Evolutionary conservation across 2,329 filamentous ascomycete genomes (phyloP), one percentile per base, ranked within the genome.

Genomic region (Talaromyces rugulosus): DNA sequence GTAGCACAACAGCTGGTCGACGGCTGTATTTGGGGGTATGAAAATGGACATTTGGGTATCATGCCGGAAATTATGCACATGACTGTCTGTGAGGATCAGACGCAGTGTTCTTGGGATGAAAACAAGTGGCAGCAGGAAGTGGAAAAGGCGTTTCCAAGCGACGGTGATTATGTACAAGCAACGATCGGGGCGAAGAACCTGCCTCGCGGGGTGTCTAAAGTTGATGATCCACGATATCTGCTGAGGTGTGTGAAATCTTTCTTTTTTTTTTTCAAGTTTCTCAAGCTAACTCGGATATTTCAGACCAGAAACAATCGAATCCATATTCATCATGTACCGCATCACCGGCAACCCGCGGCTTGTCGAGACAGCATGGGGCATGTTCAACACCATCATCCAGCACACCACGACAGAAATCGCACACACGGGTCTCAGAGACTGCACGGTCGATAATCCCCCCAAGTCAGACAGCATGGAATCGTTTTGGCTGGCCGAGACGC

Each of bases 401-500:
- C 82, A 86, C 34, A 92, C 91, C 2, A 78, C 81, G 42, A 89
- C 90, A 0, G 77, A 85, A 12, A 82, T 83, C 56, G 91, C 87
- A 8, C 87, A 92, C 76, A 88, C 86, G 11, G 90, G 65, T 4
- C 42, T 74, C 7, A 58, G 56, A 4, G 71, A 72, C 64, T 64
- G 67, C 47, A 69, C 65, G 5, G 64, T 66, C 18, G 58, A 58
- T 2, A 50, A 51, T 7, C 62, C 66, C 11, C 75, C 81, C 0
- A 77, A 82, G 60, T 72, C 75, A 44, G 85, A 92, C 72, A 80
- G 82, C 67, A 93, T 94, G 90, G 89, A 96, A 78, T 93, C 89
- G 70, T 96, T 96, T 75, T 96, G 92, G 91, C 81, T 92, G 64
- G 90, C 90, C 3, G 92, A 96, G 81, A 96, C 92, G 47, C 80